Evolutionary conservation across 768 basidiomycete genomes (phyloP).

Genomic region (Podaxis carcinomalis): DNA sequence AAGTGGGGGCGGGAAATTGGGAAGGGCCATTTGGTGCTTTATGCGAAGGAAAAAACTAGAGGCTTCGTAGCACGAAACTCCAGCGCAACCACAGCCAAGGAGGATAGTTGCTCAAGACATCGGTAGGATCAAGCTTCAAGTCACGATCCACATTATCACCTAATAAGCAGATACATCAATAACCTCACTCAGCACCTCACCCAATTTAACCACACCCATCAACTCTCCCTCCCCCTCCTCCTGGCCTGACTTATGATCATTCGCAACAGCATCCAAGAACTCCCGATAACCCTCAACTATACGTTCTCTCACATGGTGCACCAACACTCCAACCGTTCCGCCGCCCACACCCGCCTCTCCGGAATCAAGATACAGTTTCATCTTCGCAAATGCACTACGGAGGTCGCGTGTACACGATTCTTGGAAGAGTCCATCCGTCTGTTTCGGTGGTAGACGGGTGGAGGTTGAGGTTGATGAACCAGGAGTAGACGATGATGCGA

Average conservation of each 20-base stretch:
- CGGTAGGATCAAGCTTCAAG: too few relatives aligned
- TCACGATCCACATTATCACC: too few relatives aligned
- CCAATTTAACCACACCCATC: constrained; percentile 29
- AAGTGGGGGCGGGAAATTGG: too few relatives aligned
- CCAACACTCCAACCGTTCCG: constrained; percentile 70
- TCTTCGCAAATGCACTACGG: constrained; percentile 46
- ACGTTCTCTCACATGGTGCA: constrained; percentile 72
- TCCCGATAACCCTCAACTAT: constrained; percentile 73
- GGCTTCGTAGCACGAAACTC: too few relatives aligned
- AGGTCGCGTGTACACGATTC: constrained; percentile 51
- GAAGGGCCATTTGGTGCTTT: too few relatives aligned
- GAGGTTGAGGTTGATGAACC: constrained; percentile 1
- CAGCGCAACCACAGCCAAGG: too few relatives aligned
- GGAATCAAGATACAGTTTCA: constrained; percentile 70
- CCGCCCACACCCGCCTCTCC: constrained; percentile 21
- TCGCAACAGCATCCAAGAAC: constrained; percentile 29
- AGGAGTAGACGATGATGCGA: neutral
- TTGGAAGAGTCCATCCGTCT: constrained; percentile 34
- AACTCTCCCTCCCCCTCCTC: constrained; percentile 17
- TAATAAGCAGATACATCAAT: constrained; percentile 20
- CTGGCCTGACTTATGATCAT: constrained; percentile 32
- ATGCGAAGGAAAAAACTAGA: too few relatives aligned
- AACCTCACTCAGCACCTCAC: constrained; percentile 32
- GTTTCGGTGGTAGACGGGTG: constrained; percentile 11
- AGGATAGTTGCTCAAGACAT: too few relatives aligned